Conservation (phyloP, 768 basidiomycete species). For the Lactarius quietus region DNA sequence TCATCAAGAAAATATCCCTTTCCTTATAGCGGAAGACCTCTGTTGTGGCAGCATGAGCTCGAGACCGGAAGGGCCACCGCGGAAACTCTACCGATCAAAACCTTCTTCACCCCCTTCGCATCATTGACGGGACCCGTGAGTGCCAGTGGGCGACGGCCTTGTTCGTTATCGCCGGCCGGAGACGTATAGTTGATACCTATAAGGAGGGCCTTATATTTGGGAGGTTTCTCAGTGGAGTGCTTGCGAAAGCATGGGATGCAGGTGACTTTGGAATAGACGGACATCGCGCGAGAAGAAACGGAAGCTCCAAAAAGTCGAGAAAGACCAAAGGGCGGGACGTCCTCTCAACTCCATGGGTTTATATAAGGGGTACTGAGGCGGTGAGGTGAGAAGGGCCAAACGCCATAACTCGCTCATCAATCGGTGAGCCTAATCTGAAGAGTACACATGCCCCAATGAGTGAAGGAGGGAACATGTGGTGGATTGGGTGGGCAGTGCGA, state of each 20-base stretch:
- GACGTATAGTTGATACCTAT: conserved; percentile 14
- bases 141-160: not conserved
- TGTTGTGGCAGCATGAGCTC: not conserved
- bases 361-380: not conserved
- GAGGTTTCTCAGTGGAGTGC: not conserved
- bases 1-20: conserved; percentile 21
- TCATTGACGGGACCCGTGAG: conserved; percentile 14
- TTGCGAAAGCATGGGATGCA: not conserved
- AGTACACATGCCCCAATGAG: not conserved
- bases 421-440: not conserved
- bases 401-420: not conserved
- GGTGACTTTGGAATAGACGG: not conserved
- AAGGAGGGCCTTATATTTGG: not conserved
- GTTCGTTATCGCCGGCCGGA: not conserved
- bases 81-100: conserved; percentile 13
- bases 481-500: not conserved
- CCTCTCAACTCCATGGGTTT: not conserved
- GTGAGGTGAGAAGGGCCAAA: not conserved
- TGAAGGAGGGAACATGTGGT: not conserved
- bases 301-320: not conserved
- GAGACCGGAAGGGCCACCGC: too few relatives aligned
- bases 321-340: not conserved
- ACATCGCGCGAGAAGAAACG: not conserved
- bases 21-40: conserved; percentile 10
- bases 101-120: conserved; percentile 7